A percentile compares a stretch with the other conserved stretches of the same genome.
Conservation (phyloP, 306 rosid species). For the Vigna mungo region DNA sequence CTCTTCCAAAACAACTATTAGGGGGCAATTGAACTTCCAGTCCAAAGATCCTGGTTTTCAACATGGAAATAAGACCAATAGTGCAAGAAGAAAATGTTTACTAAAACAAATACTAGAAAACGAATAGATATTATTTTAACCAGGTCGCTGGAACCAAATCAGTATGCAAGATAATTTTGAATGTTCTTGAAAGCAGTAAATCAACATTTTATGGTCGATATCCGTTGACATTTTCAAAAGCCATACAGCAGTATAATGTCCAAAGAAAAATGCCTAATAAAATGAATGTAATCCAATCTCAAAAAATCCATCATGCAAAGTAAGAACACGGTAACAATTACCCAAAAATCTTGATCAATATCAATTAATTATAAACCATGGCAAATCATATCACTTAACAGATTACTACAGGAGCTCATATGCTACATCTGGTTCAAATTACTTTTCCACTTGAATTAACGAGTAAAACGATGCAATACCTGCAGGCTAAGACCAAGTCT, state of each 20-base stretch:
- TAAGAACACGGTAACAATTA: neutral
- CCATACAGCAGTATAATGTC: too few relatives aligned
- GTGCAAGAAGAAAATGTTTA: slow-evolving; percentile 14
- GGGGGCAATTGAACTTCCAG: slow-evolving; percentile 12
- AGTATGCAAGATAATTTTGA: neutral
- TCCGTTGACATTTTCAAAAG: too few relatives aligned
- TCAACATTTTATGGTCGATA: too few relatives aligned
- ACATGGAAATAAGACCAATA: slow-evolving; percentile 25
- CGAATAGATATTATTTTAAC: neutral
- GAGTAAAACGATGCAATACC: slow-evolving; percentile 55
- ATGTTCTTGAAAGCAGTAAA: neutral
- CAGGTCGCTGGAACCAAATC: slow-evolving; percentile 11
- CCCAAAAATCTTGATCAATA: slow-evolving; percentile 17
- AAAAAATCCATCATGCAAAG: neutral
- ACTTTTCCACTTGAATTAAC: neutral
- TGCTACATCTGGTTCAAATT: neutral
- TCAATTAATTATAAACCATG: slow-evolving; percentile 16
- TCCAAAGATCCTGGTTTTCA: neutral
- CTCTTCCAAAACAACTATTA: slow-evolving; percentile 8
- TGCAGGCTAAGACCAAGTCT: slow-evolving; percentile 87
- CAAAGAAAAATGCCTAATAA: too few relatives aligned
- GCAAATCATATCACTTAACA: neutral
- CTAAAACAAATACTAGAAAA: slow-evolving; percentile 1
- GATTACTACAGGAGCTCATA: slow-evolving; percentile 20
- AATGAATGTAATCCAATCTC: too few relatives aligned